A percentile compares a stretch with the other conserved stretches of the same genome.
Conservation (phyloP, 2,329 filamentous ascomycete genomes). For the Botrytis porri region DNA sequence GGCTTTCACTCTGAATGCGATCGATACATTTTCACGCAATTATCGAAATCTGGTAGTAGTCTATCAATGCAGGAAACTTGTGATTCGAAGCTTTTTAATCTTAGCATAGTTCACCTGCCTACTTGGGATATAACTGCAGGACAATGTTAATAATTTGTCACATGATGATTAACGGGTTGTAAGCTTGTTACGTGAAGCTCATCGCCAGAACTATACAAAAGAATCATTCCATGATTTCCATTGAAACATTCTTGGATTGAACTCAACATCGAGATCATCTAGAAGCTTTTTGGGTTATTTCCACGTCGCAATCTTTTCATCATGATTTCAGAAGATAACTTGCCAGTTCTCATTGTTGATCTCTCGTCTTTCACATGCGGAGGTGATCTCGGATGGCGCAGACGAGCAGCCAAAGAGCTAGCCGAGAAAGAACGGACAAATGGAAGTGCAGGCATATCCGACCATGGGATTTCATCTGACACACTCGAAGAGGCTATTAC, state of each 20-base stretch:
- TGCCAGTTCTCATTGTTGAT: constrained; percentile 29
- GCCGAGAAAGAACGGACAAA: constrained; percentile 43
- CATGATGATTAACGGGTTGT: background rate
- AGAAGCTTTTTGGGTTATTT: background rate
- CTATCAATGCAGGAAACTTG: background rate
- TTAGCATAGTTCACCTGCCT: background rate
- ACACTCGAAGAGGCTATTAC: too few species aligned
- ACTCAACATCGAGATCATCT: background rate
- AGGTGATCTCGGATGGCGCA: constrained; percentile 33
- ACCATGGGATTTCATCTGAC: too few species aligned
- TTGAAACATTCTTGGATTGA: background rate
- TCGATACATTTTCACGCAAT: fast-evolving
- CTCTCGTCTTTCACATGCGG: constrained; percentile 25
- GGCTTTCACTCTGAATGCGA: background rate
- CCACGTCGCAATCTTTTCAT: background rate
- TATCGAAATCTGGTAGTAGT: background rate
- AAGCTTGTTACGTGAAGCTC: background rate
- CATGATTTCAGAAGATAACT: background rate
- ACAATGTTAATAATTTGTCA: background rate
- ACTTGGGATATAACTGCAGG: background rate
- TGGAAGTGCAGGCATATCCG: too few species aligned
- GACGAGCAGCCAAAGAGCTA: constrained; percentile 40
- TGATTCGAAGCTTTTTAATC: background rate
- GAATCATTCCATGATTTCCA: background rate
- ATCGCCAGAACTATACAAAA: background rate